These are phyloP conservation scores for Moniliophthora roreri DNA, from an alignment of 1,284 basidiomycete species.

Conservation along the genomic window DNA sequence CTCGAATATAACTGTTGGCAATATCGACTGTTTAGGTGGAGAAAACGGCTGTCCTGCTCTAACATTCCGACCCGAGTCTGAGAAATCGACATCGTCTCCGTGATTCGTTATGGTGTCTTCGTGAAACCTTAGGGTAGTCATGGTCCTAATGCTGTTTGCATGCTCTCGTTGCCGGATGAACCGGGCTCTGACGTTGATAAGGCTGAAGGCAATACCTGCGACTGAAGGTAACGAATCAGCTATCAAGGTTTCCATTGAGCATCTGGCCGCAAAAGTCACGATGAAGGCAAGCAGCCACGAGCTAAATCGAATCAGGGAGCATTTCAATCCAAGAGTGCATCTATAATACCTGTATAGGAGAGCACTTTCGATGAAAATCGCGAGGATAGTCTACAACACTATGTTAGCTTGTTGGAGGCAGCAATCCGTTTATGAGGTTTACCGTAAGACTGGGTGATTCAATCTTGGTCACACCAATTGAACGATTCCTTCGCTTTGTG, in stretches of 20 bases:
- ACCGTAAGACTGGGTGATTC: background rate
- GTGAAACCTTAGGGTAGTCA: background rate
- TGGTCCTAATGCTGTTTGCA: background rate
- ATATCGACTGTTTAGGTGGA: too few relatives aligned
- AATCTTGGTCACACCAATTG: background rate
- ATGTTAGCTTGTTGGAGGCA: background rate
- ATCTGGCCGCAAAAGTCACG: background rate
- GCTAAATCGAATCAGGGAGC: background rate
- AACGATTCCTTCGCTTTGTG: background rate
- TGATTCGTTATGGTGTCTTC: too few relatives aligned
- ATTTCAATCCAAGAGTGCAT: background rate
- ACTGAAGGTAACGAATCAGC: background rate
- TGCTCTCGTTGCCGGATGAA: background rate
- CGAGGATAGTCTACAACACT: background rate
- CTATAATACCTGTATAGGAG: background rate
- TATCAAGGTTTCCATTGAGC: background rate
- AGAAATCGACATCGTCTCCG: too few relatives aligned
- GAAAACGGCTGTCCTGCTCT: too few relatives aligned
- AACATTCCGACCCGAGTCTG: too few relatives aligned
- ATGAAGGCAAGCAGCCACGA: conserved; percentile 1
- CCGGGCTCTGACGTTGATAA: background rate
- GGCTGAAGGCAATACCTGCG: background rate
- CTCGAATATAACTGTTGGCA: too few relatives aligned
- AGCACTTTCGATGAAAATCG: conserved; percentile 2
- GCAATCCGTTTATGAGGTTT: background rate